Base-by-base conservation (phyloP, 176 grass and related monocot genomes). In the Bothriochloa decipiens region DNA sequence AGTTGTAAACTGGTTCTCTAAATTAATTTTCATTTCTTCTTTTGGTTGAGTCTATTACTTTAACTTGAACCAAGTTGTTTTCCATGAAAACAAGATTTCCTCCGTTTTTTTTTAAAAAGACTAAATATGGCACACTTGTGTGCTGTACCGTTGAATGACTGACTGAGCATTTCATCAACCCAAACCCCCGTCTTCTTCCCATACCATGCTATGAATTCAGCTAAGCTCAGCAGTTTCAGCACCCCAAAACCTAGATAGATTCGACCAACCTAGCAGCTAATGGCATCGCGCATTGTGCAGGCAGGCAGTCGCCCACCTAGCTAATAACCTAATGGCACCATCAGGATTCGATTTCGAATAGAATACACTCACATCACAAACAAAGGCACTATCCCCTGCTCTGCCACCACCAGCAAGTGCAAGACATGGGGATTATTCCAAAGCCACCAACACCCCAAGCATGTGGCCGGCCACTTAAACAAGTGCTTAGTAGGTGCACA, bases 401-500 rank as follows among this genome's bases (percentile, higher is more conserved):
- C 22, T 69, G 82, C 7, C 8, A 40, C 37, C 39, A 50, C 43
- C 63, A 85, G 52, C 61, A 69, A 47, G 42, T 17, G 67, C 68
- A 36, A 15, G 55, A 23, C 22, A 60, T 11, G 55, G 70, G 73
- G 61, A 75, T 75, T 85, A 80, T 89, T 89, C 82, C 37, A 42
- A 49, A 37, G 18, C 32, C 78, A 7, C 29, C 65, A 80, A 26
- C 80, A 82, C n/a, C 3, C 26, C 25, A 72, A 39, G 78, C 88
- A 90, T 66, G 83, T 89, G 83, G 58, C 65, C 36, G 52, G 36
- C 14, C 28, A 39, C 41, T 78, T 83, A 90, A 90, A 82, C 73
- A 84, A 84, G 14, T 68, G 69, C 6, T 25, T 42, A 12, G 11
- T 41, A 12, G 23, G 53, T 47, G 20, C 53, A 28, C 2, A 32